Evolutionary conservation across 2,329 filamentous ascomycete genomes (phyloP), one percentile per base, ranked within the genome.

Genomic region (Pseudogymnoascus sp.): DNA sequence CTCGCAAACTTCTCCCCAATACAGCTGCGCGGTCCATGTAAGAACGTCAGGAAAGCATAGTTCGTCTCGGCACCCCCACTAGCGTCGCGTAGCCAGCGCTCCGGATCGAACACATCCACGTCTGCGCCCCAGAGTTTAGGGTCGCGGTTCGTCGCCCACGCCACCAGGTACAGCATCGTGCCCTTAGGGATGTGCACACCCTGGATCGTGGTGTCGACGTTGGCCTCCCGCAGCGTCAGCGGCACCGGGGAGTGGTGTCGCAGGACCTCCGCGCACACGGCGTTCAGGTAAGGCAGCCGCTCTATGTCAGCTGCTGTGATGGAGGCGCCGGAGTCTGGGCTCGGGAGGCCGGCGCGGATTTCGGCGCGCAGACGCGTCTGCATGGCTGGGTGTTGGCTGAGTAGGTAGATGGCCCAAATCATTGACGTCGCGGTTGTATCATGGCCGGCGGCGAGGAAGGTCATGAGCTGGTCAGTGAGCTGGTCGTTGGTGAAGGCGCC

Each of bases 381-480:
- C 2, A 89, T 78, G 0, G 85, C 80, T 0, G 84, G 86, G 69
- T 91, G 75, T 19, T 80, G 79, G 68, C 84, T 84, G n/a, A 95
- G 82, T 47, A 87, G 77, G 71, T 91, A 90, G 7, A 86, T 76
- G 2, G 87, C 83, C 88, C 89, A 93, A n/a, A 87, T 88, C 72
- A 95, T 80, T 17, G 89, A 82, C 0, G 86, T 83, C 0, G 90
- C 85, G 0, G 89, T 93, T 0, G 90, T 93, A 76, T 93, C 89
- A 74, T 93, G 90, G 21, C 87, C 88, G 0, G 91, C 91, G 0
- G 88, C 88, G 4, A 96, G 83, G 78, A 96, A 95, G 0, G 90
- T 96, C 90, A 96, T 95, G 72, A 95, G 83, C 76, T 96, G 91
- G 73, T 95, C 89, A 36, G 91, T 84, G n/a, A 96, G 83, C 65